phyloP scores from a whole-genome alignment of 805 yeast genomes.

The Schwanniomyces polymorphus region DNA sequence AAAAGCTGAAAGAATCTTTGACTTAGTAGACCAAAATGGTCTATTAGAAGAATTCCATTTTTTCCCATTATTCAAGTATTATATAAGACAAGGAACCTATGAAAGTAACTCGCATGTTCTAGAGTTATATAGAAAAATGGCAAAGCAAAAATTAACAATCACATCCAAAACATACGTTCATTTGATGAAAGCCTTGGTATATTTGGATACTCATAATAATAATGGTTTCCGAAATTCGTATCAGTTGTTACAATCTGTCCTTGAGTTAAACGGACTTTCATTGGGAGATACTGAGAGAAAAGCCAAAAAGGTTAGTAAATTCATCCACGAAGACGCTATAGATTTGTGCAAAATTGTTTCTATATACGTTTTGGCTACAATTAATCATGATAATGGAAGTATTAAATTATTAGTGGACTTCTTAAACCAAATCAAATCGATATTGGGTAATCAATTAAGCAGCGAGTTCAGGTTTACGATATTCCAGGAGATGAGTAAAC shows the following conservation, averaged over 20 bases:
- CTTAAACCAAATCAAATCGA: slow-evolving; percentile 23
- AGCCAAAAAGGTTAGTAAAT: slow-evolving; percentile 8
- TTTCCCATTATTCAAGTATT: slow-evolving; percentile 27
- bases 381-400: slow-evolving; percentile 11
- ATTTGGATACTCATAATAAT: slow-evolving; percentile 13
- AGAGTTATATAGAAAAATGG: slow-evolving; percentile 35
- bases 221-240: slow-evolving; percentile 14
- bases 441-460: slow-evolving; percentile 20
- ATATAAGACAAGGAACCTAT: slow-evolving; percentile 13
- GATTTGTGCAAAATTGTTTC: slow-evolving; percentile 26
- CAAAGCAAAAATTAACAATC: slow-evolving; percentile 18
- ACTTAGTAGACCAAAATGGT: slow-evolving; percentile 12
- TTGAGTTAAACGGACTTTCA: slow-evolving; percentile 31
- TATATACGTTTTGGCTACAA: slow-evolving; percentile 17
- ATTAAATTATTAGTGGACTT: slow-evolving; percentile 27
- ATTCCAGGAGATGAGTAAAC: slow-evolving; percentile 26
- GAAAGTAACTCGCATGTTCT: slow-evolving; percentile 23
- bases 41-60: slow-evolving; percentile 24
- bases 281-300: slow-evolving; percentile 3
- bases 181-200: slow-evolving; percentile 28
- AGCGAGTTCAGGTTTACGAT: slow-evolving; percentile 22
- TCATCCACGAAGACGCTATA: slow-evolving; percentile 15
- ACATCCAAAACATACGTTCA: slow-evolving; percentile 28
- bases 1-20: slow-evolving; percentile 21
- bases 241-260: slow-evolving; percentile 22